phyloP scores from a whole-genome alignment of 1,139 yeast species.

The Zygosaccharomyces pseudobailii region DNA sequence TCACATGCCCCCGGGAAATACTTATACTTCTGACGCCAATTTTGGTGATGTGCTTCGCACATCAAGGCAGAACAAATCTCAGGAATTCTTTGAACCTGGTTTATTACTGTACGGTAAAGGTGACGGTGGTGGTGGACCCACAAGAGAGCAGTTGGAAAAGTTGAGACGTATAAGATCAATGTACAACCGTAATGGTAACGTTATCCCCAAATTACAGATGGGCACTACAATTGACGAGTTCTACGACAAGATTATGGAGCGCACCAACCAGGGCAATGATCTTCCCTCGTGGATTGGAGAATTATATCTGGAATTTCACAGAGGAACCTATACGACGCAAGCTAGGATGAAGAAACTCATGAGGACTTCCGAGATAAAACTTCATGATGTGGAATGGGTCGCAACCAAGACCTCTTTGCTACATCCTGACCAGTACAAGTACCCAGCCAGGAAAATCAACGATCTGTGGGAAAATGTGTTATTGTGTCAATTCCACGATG shows the following conservation, averaged over 20 bases:
- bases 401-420: slow-evolving; percentile 69
- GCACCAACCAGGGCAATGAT: slow-evolving; percentile 58
- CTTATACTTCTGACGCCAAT: slow-evolving; percentile 89
- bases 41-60: slow-evolving; percentile 89
- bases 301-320: slow-evolving; percentile 87
- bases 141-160: slow-evolving; percentile 87
- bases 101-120: slow-evolving; percentile 85
- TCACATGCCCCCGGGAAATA: slow-evolving; percentile 97
- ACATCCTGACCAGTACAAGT: slow-evolving; percentile 46
- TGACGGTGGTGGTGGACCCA: slow-evolving; percentile 99
- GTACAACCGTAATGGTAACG: slow-evolving; percentile 71
- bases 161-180: slow-evolving; percentile 86
- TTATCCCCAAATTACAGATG: slow-evolving; percentile 70
- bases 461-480: slow-evolving; percentile 83
- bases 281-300: slow-evolving; percentile 93
- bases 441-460: slow-evolving; percentile 66
- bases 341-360: slow-evolving; percentile 78
- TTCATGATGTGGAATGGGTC: slow-evolving; percentile 81
- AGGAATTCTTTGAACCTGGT: slow-evolving; percentile 75
- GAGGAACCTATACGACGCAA: slow-evolving; percentile 95
- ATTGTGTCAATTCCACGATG: slow-evolving; percentile 94
- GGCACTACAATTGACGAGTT: slow-evolving; percentile 73
- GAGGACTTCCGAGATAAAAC: slow-evolving; percentile 69
- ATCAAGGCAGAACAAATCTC: slow-evolving; percentile 72
- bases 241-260: slow-evolving; percentile 58